Base-by-base conservation (phyloP, 1,284 basidiomycete species). In the Coniferiporia weirii region DNA sequence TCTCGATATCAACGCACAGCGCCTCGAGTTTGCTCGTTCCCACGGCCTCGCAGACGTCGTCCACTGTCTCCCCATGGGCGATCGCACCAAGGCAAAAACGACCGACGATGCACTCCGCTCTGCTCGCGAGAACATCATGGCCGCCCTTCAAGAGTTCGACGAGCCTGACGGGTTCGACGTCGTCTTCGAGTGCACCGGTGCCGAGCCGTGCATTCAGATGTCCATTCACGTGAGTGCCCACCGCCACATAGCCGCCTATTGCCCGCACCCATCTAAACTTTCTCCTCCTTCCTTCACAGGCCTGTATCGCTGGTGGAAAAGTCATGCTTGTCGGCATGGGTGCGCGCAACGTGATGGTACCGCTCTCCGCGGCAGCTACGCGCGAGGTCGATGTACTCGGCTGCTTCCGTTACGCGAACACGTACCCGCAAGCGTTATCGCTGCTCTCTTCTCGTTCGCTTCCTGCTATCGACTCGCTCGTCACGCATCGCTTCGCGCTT, bases 271-370 rank as follows among this genome's bases (percentile, higher is more conserved):
- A 13, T 49, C n/a, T 13, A 19, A 32, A 38, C 12, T 22, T 19
- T 36, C 53, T 20, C 44, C 40, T 50, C 40, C 17, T 5, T 22
- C 13, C 35, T 45, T 43, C 59, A 48, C 70, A 93, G 89, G 83
- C 88, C 66, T 91, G 93, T 34, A 77, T 81, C 56, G 79, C 91
- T 4, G 95, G 94, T 55, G 91, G 92, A 47, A 91, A 90, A 70
- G 89, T 96, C 57, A 87, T 94, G 77, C 89, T 94, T 67, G 85
- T 98, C 66, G 95, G 95, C 35, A 98, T 98, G 95, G 95, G 95
- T 64, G 85, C 91, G 19, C 83, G 87, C 63, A 90, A 89, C 68
- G 83, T 91, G 60, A 79, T 81, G 62, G 79, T 96, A 53, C 95
- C 95, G n/a, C 79, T 94, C 58, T 88, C 88, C 34, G 81, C 83